A percentile compares a stretch with the other conserved stretches of the same genome.
Conservation (phyloP, 1,284 basidiomycete genomes). For the Dichomitus squalens region DNA sequence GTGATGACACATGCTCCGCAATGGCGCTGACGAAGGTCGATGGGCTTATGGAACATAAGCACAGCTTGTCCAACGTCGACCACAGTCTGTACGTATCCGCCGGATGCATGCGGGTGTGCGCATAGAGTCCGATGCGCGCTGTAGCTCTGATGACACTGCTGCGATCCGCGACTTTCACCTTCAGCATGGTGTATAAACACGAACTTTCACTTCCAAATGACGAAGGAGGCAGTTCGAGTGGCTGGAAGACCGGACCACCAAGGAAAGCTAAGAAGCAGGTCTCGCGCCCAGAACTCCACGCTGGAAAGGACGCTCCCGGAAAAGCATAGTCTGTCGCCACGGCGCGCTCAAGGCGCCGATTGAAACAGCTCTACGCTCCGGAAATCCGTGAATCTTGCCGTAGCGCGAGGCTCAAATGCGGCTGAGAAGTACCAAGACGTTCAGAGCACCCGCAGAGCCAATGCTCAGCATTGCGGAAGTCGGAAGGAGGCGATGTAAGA, state of each 20-base stretch:
- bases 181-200: neutral
- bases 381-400: neutral
- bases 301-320: neutral
- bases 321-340: neutral
- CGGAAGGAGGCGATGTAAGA: no score
- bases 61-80: neutral
- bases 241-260: neutral
- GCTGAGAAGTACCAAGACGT: neutral
- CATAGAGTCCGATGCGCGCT: neutral
- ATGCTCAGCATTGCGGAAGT: neutral
- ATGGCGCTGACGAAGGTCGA: neutral
- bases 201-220: neutral
- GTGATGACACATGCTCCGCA: neutral
- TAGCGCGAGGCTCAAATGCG: neutral
- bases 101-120: neutral
- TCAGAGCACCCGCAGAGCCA: neutral
- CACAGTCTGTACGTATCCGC: neutral
- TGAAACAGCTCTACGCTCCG: no score
- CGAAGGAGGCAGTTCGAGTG: neutral
- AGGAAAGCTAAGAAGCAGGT: neutral
- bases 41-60: neutral
- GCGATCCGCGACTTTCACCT: neutral
- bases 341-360: neutral
- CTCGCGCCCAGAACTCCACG: neutral
- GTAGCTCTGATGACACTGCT: no score